phyloP scores from a whole-genome alignment of 1,139 yeast species.

The Blastobotrys illinoisensis region DNA sequence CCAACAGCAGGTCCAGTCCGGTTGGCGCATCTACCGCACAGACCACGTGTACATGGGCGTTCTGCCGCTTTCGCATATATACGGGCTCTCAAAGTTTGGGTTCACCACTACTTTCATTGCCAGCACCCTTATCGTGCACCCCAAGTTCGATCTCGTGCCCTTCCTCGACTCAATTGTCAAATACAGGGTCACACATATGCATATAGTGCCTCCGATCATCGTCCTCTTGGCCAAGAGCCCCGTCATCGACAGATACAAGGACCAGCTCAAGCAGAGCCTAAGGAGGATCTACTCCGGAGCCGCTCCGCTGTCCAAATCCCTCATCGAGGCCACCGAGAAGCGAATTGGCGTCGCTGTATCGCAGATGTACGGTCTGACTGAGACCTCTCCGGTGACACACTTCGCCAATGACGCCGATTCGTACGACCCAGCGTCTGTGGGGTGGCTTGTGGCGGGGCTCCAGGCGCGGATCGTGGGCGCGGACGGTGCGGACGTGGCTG shows the following conservation, averaged over 20 bases:
- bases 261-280: constrained; percentile 18
- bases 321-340: constrained; percentile 20
- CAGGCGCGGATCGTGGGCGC: constrained; percentile 41
- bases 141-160: constrained; percentile 31
- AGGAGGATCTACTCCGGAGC: constrained; percentile 33
- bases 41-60: constrained; percentile 19
- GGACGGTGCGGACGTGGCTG: constrained; percentile 40
- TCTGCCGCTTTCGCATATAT: constrained; percentile 38
- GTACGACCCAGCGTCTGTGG: constrained; percentile 40
- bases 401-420: constrained; percentile 14
- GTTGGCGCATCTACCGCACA: constrained; percentile 7
- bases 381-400: constrained; percentile 34
- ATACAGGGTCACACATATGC: constrained; percentile 26
- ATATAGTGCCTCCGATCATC: constrained; percentile 38
- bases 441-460: constrained; percentile 40
- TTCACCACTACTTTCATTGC: constrained; percentile 25
- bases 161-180: constrained; percentile 26
- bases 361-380: constrained; percentile 79
- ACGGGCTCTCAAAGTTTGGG: constrained; percentile 29
- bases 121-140: constrained; percentile 27
- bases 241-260: constrained; percentile 29
- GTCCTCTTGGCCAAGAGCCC: constrained; percentile 36
- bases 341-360: constrained; percentile 13
- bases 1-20: constrained; percentile 19
- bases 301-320: constrained; percentile 34